These are phyloP conservation scores for Elaeis oleifera DNA, from an alignment of 202 grass and related monocot genomes.

Conservation along the genomic window DNA sequence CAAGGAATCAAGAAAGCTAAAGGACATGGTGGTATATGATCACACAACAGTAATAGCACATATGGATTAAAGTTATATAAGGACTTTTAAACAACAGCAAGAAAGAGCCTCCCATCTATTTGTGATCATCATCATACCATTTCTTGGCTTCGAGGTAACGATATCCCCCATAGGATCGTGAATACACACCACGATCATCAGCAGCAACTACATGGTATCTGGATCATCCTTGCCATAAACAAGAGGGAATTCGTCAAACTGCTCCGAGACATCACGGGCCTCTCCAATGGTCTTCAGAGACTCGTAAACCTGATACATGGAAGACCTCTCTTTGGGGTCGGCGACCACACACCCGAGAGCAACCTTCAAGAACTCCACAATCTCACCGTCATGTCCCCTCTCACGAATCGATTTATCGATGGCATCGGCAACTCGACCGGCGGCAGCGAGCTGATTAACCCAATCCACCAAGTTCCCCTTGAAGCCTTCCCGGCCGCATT, in stretches of 20 bases:
- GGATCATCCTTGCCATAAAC: constrained; percentile 3
- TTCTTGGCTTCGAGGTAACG: not conserved
- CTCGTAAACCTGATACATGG: constrained; percentile 18
- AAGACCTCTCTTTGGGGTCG: constrained; percentile 3
- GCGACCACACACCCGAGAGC: constrained; percentile 15
- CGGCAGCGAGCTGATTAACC: constrained; percentile 11
- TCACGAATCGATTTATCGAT: constrained; percentile 14
- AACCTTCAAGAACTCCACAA: constrained; percentile 21
- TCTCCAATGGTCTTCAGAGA: constrained; percentile 13
- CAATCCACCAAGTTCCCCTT: constrained; percentile 29
- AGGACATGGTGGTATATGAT: not conserved
- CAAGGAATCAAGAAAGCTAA: not conserved
- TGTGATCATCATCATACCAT: constrained; percentile 1
- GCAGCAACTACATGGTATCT: not conserved
- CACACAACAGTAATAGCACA: constrained; percentile 8
- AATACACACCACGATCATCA: not conserved
- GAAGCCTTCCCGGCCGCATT: constrained; percentile 18
- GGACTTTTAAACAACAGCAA: not conserved
- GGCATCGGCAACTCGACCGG: constrained; percentile 9
- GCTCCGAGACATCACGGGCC: constrained; percentile 4
- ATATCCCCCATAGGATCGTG: not conserved
- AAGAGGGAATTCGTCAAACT: constrained; percentile 30
- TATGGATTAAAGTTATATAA: constrained; percentile 2
- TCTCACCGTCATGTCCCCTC: constrained; percentile 21
- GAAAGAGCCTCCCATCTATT: not conserved